Evolutionary conservation across 345 rosid genomes (phyloP).

Genomic region (Erodium maritimum): DNA sequence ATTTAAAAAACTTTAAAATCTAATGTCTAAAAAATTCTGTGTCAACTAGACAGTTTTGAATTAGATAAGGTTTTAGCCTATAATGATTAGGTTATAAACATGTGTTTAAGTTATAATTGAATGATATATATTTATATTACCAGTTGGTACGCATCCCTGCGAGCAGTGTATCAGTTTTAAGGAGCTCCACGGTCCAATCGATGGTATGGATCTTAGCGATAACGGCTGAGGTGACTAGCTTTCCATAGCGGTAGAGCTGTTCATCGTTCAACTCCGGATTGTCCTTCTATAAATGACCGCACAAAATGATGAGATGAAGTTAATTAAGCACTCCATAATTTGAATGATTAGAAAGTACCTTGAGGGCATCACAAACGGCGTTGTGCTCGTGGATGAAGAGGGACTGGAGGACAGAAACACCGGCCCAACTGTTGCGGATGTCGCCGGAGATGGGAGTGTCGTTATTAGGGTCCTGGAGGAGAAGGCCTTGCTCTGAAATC

Average conservation of each 20-base stretch:
- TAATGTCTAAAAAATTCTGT: no score
- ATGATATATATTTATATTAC: no score
- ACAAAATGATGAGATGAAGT: no score
- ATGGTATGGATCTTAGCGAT: constrained; percentile 84
- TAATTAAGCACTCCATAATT: no score
- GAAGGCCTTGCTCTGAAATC: constrained; percentile 39
- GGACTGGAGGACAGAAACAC: constrained; percentile 62
- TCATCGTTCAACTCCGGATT: constrained; percentile 52
- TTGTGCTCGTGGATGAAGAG: constrained; percentile 65
- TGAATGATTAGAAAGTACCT: no score
- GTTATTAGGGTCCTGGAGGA: constrained; percentile 37
- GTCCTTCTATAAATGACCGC: constrained; percentile 18
- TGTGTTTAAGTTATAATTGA: no score
- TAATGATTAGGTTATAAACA: no score
- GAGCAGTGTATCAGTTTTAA: constrained; percentile 54
- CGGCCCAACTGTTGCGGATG: constrained; percentile 70
- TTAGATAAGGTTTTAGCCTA: no score
- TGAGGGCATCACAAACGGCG: constrained; percentile 50
- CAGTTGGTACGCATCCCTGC: constrained; percentile 68
- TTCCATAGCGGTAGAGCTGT: constrained; percentile 47
- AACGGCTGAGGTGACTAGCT: constrained; percentile 64
- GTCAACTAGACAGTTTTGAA: no score
- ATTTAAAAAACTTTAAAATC: no score
- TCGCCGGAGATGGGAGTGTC: constrained; percentile 69
- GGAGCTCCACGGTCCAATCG: constrained; percentile 72